Conservation (phyloP, 768 basidiomycete genomes). For the Stropharia rugosoannulata region DNA sequence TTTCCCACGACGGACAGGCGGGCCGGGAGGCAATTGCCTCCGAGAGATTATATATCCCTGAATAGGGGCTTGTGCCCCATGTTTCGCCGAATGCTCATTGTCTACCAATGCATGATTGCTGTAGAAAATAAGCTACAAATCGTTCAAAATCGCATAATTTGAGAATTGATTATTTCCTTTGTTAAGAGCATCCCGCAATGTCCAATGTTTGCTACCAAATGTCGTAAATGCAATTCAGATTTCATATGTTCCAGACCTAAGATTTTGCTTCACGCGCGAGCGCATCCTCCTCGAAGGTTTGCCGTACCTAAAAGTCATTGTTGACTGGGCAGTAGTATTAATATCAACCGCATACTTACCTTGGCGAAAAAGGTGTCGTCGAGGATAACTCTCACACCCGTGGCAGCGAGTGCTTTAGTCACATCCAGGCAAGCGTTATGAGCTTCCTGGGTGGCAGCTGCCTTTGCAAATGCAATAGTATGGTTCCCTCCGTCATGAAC, state of each 20-base stretch:
- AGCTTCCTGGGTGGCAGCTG: constrained; percentile 58
- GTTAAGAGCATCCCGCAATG: neutral
- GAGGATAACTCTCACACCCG: constrained; percentile 66
- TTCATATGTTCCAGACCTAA: neutral
- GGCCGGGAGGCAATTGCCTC: too few relatives aligned
- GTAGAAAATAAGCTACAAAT: too few relatives aligned
- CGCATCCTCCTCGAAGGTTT: constrained; percentile 23
- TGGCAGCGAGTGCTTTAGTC: constrained; percentile 69
- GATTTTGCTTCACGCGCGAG: constrained; percentile 8
- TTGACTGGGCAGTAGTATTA: neutral
- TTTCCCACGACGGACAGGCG: neutral
- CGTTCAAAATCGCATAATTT: neutral
- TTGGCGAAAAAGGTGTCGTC: constrained; percentile 63
- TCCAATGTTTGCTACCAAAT: neutral
- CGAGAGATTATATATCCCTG: neutral
- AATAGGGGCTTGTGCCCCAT: neutral
- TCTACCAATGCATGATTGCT: too few relatives aligned
- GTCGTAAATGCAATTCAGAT: neutral
- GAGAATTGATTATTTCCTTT: neutral
- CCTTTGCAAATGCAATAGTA: constrained; percentile 62
- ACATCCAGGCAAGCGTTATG: constrained; percentile 69
- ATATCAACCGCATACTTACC: constrained; percentile 30
- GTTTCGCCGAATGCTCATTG: too few relatives aligned
- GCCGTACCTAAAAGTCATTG: constrained; percentile 16
- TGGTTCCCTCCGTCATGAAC: constrained; percentile 74